A percentile compares a stretch with the other conserved stretches of the same genome.
Conservation (phyloP, 2,329 filamentous ascomycete species). For the Venturia oleaginea region DNA sequence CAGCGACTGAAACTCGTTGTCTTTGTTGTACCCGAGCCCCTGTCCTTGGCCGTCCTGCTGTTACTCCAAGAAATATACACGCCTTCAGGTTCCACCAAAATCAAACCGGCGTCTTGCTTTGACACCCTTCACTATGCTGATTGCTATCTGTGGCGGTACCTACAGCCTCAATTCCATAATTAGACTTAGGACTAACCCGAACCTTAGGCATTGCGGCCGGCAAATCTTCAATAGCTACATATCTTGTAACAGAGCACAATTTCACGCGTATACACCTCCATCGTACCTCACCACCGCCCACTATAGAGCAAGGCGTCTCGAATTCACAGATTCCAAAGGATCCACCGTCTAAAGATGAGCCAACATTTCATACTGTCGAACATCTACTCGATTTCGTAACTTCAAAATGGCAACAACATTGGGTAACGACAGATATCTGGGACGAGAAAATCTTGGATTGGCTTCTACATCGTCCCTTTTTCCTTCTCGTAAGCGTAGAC, state of each 20-base stretch:
- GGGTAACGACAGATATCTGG: conserved; percentile 78
- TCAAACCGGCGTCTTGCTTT: background rate
- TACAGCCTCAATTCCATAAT: background rate
- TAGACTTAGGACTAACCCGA: background rate
- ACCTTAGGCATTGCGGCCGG: conserved; percentile 77
- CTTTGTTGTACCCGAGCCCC: no score
- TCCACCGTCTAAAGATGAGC: conserved; percentile 20
- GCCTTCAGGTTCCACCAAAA: background rate
- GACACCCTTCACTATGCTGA: conserved; percentile 50
- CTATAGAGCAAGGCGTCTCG: conserved; percentile 34
- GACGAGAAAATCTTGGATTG: conserved; percentile 64
- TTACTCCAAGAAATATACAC: background rate
- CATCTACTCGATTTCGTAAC: conserved; percentile 79
- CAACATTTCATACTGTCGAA: conserved; percentile 41
- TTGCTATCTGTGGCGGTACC: conserved; percentile 65
- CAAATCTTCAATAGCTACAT: conserved; percentile 81
- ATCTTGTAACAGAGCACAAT: conserved; percentile 72
- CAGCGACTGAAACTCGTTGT: no score
- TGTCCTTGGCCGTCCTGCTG: background rate
- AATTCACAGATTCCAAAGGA: conserved; percentile 26
- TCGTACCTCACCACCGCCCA: conserved; percentile 26
- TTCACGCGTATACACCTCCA: conserved; percentile 65
- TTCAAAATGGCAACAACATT: conserved; percentile 69
- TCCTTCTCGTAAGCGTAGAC: conserved; percentile 85
- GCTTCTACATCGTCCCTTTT: conserved; percentile 75